phyloP scores from a whole-genome alignment of 257 asterid genomes.

The Coffea canephora region DNA sequence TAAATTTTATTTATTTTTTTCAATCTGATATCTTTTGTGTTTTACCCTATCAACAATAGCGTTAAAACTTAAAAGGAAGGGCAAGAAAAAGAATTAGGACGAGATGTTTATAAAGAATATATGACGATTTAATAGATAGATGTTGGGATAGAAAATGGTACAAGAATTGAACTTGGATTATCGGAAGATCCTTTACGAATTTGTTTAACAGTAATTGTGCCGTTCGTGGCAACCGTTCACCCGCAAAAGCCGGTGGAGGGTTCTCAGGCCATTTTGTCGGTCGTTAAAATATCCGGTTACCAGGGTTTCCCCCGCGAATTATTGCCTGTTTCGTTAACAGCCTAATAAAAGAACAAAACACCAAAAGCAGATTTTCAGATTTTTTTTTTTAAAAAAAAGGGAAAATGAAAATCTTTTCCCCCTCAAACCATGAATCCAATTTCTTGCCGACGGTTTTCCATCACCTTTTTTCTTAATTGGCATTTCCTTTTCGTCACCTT shows the following conservation, averaged over 20 bases:
- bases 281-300: constrained; percentile 39
- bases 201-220: too few species aligned
- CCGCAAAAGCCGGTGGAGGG: constrained; percentile 55
- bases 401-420: not conserved
- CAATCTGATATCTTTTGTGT: too few species aligned
- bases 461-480: not conserved
- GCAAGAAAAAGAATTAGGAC: too few species aligned
- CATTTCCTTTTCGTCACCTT: not conserved
- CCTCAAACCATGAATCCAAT: constrained; percentile 15
- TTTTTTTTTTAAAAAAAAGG: too few species aligned
- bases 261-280: constrained; percentile 42
- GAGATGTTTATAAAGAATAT: too few species aligned
- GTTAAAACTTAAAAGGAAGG: too few species aligned
- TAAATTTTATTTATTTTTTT: too few species aligned
- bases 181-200: too few species aligned
- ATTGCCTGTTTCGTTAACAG: constrained; percentile 25
- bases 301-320: constrained; percentile 46
- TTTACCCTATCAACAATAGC: too few species aligned
- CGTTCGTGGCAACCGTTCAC: constrained; percentile 16
- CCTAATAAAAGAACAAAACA: not conserved
- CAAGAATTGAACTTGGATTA: too few species aligned
- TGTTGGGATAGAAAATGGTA: too few species aligned
- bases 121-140: too few species aligned
- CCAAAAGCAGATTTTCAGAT: not conserved
- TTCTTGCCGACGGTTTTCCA: constrained; percentile 13